phyloP scores from a whole-genome alignment of 257 asterid species.

The Solanum sparsipilum region DNA sequence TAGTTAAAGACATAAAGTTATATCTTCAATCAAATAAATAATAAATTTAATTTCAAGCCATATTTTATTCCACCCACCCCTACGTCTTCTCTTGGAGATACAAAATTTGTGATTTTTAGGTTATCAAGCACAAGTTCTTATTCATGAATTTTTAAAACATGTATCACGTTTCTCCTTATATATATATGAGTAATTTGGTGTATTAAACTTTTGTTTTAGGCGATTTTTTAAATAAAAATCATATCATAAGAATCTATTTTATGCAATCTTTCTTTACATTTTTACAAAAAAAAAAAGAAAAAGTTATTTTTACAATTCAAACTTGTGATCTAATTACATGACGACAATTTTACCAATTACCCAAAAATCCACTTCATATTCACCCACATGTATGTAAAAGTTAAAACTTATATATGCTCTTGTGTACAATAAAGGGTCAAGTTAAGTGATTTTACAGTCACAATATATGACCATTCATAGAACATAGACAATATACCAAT shows the following conservation, averaged over 20 bases:
- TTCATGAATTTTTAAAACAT: not conserved
- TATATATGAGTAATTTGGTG: not conserved
- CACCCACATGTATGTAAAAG: not conserved
- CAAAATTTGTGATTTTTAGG: not conserved
- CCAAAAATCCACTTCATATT: not conserved
- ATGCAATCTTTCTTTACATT: not conserved
- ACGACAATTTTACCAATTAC: not conserved
- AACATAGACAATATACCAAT: not conserved
- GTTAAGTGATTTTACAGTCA: conserved; percentile 2
- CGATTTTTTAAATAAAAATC: too few relatives aligned
- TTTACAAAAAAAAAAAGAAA: not conserved
- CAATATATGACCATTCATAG: conserved; percentile 18
- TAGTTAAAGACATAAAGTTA: too few relatives aligned
- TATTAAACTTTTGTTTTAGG: too few relatives aligned
- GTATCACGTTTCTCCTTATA: not conserved
- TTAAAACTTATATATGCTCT: not conserved
- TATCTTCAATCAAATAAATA: too few relatives aligned
- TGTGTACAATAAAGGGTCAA: not conserved
- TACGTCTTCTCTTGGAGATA: too few relatives aligned
- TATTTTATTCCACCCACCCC: not conserved
- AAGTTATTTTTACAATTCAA: not conserved
- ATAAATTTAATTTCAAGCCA: not conserved
- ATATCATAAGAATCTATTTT: too few relatives aligned
- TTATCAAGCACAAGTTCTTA: not conserved
- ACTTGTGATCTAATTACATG: not conserved